Conservation (phyloP, 2,329 filamentous ascomycete genomes). For the Ophiostoma fasciatum region DNA sequence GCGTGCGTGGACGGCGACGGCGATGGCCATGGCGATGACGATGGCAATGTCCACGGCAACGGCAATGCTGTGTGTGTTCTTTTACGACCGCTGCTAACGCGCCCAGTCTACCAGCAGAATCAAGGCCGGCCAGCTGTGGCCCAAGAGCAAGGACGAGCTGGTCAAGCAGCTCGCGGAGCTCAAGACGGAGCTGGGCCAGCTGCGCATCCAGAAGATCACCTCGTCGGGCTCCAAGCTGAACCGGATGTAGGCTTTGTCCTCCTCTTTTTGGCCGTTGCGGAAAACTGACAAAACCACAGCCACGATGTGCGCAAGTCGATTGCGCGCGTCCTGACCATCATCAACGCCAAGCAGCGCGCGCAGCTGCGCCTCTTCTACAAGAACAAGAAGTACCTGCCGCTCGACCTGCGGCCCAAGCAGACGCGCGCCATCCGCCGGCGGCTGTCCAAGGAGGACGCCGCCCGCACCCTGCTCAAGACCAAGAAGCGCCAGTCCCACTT, state of each 20-base stretch:
- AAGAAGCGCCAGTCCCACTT: conserved; percentile 95
- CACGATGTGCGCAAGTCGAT: conserved; percentile 99
- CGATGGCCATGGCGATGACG: no score
- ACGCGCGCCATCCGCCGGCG: conserved; percentile 95
- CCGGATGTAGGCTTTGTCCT: conserved; percentile 61
- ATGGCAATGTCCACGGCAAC: no score
- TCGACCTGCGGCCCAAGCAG: conserved; percentile 97
- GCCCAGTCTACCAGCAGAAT: conserved; percentile 56
- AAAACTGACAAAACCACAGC: conserved; percentile 32
- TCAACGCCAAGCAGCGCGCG: conserved; percentile 98
- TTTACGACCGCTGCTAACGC: no score
- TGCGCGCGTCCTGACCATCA: conserved; percentile 95
- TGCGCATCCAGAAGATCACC: conserved; percentile 97
- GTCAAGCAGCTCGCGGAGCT: conserved; percentile 87
- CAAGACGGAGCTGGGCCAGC: conserved; percentile 90
- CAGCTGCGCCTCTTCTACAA: conserved; percentile 99
- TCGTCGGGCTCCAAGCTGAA: conserved; percentile 91
- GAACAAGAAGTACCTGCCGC: conserved; percentile 98
- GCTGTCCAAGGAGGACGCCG: conserved; percentile 81
- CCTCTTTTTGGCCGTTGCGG: background rate
- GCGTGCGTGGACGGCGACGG: no score
- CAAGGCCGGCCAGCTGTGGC: conserved; percentile 94
- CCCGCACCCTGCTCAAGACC: conserved; percentile 77
- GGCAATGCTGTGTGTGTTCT: no score
- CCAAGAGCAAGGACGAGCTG: conserved; percentile 98